Evolutionary conservation across 2,329 filamentous ascomycete genomes (phyloP).

Genomic region (Dactylellina leptospora): DNA sequence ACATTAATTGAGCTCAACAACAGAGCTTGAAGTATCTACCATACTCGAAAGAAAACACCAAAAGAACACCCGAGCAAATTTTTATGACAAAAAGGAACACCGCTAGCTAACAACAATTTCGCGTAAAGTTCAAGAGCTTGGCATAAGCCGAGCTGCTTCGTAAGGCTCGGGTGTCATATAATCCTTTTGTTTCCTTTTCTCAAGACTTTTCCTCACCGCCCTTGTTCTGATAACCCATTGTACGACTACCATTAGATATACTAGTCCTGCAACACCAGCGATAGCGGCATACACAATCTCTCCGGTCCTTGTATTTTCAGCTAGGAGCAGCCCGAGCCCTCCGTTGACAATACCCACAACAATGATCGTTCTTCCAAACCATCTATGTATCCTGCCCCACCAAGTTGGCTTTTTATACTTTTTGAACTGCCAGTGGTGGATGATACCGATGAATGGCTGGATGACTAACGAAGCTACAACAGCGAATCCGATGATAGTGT

Average conservation of each 20-base stretch:
- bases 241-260: conserved; percentile 43
- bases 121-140: too few relatives aligned
- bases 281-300: conserved; percentile 68
- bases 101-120: too few relatives aligned
- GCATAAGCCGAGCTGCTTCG: conserved; percentile 25
- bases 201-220: conserved; percentile 14
- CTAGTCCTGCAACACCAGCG: conserved; percentile 61
- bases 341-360: conserved; percentile 71
- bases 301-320: conserved; percentile 61
- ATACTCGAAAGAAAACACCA: too few relatives aligned
- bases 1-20: too few relatives aligned
- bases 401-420: conserved; percentile 64
- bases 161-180: conserved; percentile 21
- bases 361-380: conserved; percentile 70
- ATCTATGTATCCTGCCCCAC: conserved; percentile 69
- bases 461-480: conserved; percentile 67
- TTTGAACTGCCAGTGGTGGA: conserved; percentile 68
- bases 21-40: too few relatives aligned
- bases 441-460: conserved; percentile 68
- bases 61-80: too few relatives aligned
- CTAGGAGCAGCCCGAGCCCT: conserved; percentile 68
- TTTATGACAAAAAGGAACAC: too few relatives aligned
- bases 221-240: conserved; percentile 33
- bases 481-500: conserved; percentile 68
- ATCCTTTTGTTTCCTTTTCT: conserved; percentile 6